Evolutionary conservation across 345 rosid genomes (phyloP).

Genomic region (Hibiscus tridactylites): DNA sequence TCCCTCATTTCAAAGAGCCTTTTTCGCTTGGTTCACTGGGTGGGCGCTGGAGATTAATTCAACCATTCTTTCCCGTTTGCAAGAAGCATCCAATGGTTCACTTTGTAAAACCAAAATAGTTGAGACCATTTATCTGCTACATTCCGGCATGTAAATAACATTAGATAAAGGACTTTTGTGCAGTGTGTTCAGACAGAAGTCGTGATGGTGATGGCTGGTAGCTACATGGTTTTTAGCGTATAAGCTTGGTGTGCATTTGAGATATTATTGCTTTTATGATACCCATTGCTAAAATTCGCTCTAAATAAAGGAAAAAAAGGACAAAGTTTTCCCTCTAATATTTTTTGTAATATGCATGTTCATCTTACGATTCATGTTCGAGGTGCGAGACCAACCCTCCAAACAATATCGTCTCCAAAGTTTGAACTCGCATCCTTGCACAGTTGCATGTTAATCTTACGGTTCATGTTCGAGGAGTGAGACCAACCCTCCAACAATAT

Average conservation of each 20-base stretch:
- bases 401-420: too few species aligned
- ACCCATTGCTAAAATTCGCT: background rate
- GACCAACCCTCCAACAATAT: too few species aligned
- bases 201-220: background rate
- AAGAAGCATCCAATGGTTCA: background rate
- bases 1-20: background rate
- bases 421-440: too few species aligned
- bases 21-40: background rate
- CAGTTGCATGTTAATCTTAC: too few species aligned
- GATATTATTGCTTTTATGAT: background rate
- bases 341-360: too few species aligned
- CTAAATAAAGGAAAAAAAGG: background rate
- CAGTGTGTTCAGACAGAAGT: background rate
- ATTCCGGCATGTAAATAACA: background rate
- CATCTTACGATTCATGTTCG: too few species aligned
- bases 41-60: background rate
- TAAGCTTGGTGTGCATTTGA: background rate
- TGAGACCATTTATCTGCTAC: background rate
- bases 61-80: background rate
- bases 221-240: background rate
- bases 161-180: background rate
- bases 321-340: background rate
- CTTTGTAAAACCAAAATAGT: background rate
- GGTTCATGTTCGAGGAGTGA: too few species aligned
- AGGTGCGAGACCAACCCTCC: too few species aligned